These are phyloP conservation scores for Erysiphe pulchra DNA, from an alignment of 2,329 filamentous ascomycete genomes.

Conservation along the genomic window DNA sequence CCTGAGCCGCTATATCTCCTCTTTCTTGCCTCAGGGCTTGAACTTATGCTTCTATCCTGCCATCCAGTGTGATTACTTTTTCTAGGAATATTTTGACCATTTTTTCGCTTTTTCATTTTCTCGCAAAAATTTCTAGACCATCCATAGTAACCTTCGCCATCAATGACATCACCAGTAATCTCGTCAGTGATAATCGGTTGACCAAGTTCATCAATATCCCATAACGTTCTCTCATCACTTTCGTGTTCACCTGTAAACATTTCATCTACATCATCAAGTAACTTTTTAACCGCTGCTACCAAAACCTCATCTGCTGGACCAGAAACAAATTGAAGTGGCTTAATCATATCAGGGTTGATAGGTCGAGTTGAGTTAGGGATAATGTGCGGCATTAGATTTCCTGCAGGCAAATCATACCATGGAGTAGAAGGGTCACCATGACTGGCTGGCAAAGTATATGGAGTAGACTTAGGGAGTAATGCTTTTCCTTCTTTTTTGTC, in stretches of 20 bases:
- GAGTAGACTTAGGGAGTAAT: slow-evolving; percentile 28
- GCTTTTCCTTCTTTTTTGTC: slow-evolving; percentile 6
- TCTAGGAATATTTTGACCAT: slow-evolving; percentile 5
- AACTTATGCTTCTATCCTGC: slow-evolving; percentile 5
- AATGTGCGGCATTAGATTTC: slow-evolving; percentile 56
- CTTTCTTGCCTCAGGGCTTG: slow-evolving; percentile 10
- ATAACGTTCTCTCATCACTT: slow-evolving; percentile 21
- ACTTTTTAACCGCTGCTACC: slow-evolving; percentile 38
- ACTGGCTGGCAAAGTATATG: slow-evolving; percentile 45
- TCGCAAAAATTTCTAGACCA: slow-evolving; percentile 65
- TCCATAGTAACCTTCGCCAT: slow-evolving; percentile 60
- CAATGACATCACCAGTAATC: slow-evolving; percentile 31
- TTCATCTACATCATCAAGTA: slow-evolving; percentile 42
- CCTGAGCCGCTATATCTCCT: slow-evolving; percentile 10
- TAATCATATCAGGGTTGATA: slow-evolving; percentile 45
- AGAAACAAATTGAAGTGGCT: slow-evolving; percentile 41
- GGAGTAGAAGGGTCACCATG: slow-evolving; percentile 51
- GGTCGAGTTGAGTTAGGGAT: slow-evolving; percentile 49
- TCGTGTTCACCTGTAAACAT: slow-evolving; percentile 33
- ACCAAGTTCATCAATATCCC: slow-evolving; percentile 53
- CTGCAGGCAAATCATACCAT: slow-evolving; percentile 64
- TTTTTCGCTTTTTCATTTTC: slow-evolving; percentile 40
- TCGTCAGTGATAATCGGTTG: slow-evolving; percentile 40
- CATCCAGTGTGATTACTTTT: slow-evolving; percentile 2
- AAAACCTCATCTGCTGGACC: slow-evolving; percentile 44